Percentiles rank a stretch among this genome's conserved stretches.
Conservation (phyloP, 2,329 filamentous ascomycete genomes). For the Fusarium illudens region DNA sequence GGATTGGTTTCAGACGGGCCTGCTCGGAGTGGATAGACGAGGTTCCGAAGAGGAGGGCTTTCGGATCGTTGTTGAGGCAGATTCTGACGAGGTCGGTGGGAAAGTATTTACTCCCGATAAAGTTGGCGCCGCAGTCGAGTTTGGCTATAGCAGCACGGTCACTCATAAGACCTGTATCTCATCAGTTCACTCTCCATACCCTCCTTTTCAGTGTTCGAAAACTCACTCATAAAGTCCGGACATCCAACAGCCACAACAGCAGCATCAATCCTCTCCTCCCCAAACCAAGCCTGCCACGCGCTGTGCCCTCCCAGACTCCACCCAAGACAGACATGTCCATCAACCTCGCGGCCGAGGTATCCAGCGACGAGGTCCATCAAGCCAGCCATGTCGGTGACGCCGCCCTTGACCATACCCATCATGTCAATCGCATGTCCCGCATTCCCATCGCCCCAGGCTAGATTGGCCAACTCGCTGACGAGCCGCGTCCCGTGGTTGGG, state of each 20-base stretch:
- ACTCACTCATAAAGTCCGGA: constrained; percentile 80
- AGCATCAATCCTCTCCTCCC: constrained; percentile 80
- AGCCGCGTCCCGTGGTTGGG: constrained; percentile 85
- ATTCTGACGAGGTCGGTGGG: constrained; percentile 71
- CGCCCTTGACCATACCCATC: constrained; percentile 79
- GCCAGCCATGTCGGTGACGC: constrained; percentile 76
- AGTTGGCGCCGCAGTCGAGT: constrained; percentile 63
- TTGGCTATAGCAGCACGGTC: constrained; percentile 78
- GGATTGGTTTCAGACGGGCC: constrained; percentile 53
- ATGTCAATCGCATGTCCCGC: constrained; percentile 88
- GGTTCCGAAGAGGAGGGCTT: constrained; percentile 73
- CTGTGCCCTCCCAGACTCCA: constrained; percentile 88
- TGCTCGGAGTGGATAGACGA: constrained; percentile 52
- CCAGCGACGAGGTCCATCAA: constrained; percentile 81
- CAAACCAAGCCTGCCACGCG: constrained; percentile 83
- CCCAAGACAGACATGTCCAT: constrained; percentile 79
- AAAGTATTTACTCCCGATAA: constrained; percentile 82
- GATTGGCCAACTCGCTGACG: constrained; percentile 74
- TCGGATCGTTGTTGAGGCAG: constrained; percentile 76
- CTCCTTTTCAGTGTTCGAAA: neutral
- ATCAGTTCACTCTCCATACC: neutral
- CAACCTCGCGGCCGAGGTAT: constrained; percentile 65
- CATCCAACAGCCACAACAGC: constrained; percentile 87
- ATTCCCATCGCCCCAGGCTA: constrained; percentile 83
- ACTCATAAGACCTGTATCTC: constrained; percentile 67